A percentile compares a stretch with the other conserved stretches of the same genome.
Conservation (phyloP, 306 rosid species). For the Geum urbanum region DNA sequence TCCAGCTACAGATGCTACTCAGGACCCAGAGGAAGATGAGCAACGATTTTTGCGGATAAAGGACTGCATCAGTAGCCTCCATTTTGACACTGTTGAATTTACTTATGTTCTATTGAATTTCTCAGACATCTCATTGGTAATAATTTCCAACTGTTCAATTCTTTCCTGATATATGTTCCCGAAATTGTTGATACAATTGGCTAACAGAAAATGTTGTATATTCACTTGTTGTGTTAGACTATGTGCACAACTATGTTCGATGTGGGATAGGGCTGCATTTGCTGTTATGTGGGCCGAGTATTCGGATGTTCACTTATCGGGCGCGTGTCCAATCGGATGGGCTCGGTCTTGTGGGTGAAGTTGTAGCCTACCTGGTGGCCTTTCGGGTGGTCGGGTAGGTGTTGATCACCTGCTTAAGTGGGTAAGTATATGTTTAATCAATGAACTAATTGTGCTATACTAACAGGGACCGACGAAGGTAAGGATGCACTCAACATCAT, state of each 20-base stretch:
- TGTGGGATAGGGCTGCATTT: too few species aligned
- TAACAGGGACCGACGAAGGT: too few species aligned
- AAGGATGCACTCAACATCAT: too few species aligned
- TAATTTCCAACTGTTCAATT: conserved; percentile 11
- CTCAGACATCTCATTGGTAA: conserved; percentile 86
- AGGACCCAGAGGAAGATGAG: conserved; percentile 73
- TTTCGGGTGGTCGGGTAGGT: too few species aligned
- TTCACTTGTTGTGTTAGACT: background rate
- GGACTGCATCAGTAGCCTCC: conserved; percentile 67
- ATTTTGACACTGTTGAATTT: conserved; percentile 60
- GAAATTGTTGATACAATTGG: conserved; percentile 9
- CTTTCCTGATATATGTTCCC: conserved; percentile 4
- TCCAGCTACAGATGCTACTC: conserved; percentile 60
- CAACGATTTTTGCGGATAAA: conserved; percentile 63
- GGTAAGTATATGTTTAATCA: too few species aligned
- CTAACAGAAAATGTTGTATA: background rate
- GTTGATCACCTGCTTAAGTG: too few species aligned
- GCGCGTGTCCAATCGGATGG: too few species aligned
- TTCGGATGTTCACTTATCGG: too few species aligned
- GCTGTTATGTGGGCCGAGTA: too few species aligned
- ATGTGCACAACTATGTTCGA: background rate
- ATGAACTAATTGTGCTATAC: too few species aligned
- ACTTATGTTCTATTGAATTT: conserved; percentile 72
- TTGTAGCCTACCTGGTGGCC: too few species aligned
- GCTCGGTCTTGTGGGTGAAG: too few species aligned